Evolutionary conservation across 768 basidiomycete genomes (phyloP), one percentile per base, ranked within the genome.

Genomic region (Naganishia onofrii): DNA sequence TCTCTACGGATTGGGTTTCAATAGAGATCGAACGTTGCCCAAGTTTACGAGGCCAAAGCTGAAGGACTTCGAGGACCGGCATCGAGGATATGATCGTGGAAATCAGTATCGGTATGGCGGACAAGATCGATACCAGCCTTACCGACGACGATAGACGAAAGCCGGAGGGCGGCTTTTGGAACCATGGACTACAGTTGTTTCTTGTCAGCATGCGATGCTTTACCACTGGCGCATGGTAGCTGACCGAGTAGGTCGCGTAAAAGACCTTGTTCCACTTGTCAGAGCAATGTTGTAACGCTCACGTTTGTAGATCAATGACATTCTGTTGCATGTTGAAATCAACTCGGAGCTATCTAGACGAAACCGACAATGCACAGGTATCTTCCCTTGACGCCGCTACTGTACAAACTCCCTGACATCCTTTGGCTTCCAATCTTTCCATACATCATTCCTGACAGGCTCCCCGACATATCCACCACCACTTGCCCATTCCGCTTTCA

Each of bases 401-500:
- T 58, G 12, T 12, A 58, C 23, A 58, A 58, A 58, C 34, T 58
- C 57, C n/a, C 57, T 38, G 7, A 58, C 34, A 38, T 58, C 57
- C 34, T 26, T 58, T 17, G 57, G 57, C 34, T 23, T 23, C 57
- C 57, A 58, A 12, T 58, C 57, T 10, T 21, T 23, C 57, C 57
- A 58, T 13, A 21, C 3, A 9, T 17, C 31, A 38, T 58, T 58
- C 17, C 34, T 58, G 8, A 58, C 2, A 0, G 57, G 57, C 64
- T 65, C 64, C 1, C 64, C 48, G 5, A 51, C 34, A 28, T 42
- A 31, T 17, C 71, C 71, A 21, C 36, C 13, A 19, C 68, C 68
- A 21, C 5, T 9, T 15, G 55, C 67, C 53, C 60, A 69, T n/a
- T 69, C 60, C 9, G 58, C 68, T 48, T 69, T 69, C 29, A 69